Base-by-base conservation (phyloP, 495 filamentous ascomycete species). In the Evernia prunastri region DNA sequence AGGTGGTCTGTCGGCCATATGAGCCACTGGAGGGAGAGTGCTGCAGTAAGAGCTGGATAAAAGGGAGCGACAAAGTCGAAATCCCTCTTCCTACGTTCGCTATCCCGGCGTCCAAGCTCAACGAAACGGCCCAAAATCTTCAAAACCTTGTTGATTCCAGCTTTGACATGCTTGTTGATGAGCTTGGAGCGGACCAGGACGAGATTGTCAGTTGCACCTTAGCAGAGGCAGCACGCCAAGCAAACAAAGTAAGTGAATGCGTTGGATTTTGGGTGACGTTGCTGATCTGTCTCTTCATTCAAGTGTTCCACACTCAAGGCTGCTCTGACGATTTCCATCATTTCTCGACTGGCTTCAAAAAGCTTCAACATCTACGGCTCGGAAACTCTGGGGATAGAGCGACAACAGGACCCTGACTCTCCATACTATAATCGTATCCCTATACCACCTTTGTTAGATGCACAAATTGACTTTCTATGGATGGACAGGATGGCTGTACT, bases 361-460 rank as follows among this genome's bases (percentile, higher is more conserved):
- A 62, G 60, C 49, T 62, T 62, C 49, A 62, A 62, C 33, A 56
- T 40, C 7, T 39, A 15, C 13, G 49, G 49, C 4, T 0, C 18
- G 4, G 36, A 62, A n/a, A 54, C 45, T n/a, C 49, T 62, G 3
- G 36, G 49, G 18, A 31, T 62, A 40, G 9, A 5, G 31, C 45
- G 33, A 18, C 2, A 54, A 6, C 1, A 4, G 10, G 6, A 62
- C 39, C 49, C 49, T 5, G 47, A 13, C n/a, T 56, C 33, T 1
- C 60, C 60, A 7, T 56, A 54, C 33, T 7, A 62, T 23, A 25
- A 25, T 9, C 60, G 49, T 18, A 62, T 62, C 20, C 60, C 60
- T 1, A 62, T 62, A 12, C 60, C 60, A n/a, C 45, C 60, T 1
- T n/a, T 62, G 17, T 62, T 62, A 13, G 60, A 62, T 36, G 60